phyloP scores from a whole-genome alignment of 2,329 filamentous ascomycete genomes.

The Ophiostoma angusticollis region DNA sequence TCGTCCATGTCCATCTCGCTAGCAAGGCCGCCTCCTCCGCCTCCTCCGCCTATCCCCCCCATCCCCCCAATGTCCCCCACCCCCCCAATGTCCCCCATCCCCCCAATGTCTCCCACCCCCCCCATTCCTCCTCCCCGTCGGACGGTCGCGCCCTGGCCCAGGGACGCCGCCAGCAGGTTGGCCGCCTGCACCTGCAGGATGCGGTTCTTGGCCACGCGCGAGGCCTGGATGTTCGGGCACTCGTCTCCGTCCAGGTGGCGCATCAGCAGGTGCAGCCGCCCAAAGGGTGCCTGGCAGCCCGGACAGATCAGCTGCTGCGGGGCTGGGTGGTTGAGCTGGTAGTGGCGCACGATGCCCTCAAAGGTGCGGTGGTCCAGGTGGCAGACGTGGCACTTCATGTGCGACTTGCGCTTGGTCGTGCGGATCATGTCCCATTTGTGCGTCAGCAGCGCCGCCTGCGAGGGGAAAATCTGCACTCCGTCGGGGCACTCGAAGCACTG shows the following conservation, averaged over 20 bases:
- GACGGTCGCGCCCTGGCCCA: not conserved
- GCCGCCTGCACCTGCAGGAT: conserved; percentile 22
- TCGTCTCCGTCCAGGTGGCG: conserved; percentile 31
- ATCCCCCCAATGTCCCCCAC: not conserved
- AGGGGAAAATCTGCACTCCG: conserved; percentile 11
- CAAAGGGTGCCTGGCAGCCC: conserved; percentile 30
- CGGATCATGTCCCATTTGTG: conserved; percentile 20
- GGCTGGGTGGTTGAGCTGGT: conserved; percentile 26
- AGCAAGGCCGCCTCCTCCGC: not conserved
- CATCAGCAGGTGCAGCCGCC: conserved; percentile 26
- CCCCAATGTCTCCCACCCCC: not conserved
- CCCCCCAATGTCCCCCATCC: not conserved
- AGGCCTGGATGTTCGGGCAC: conserved; percentile 24
- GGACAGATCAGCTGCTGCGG: conserved; percentile 33
- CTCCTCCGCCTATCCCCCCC: no score
- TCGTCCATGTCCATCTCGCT: not conserved
- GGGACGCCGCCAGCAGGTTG: conserved; percentile 19
- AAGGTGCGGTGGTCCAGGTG: conserved; percentile 24
- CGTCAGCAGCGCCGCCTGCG: conserved; percentile 13
- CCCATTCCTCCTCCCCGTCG: not conserved
- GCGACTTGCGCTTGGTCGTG: conserved; percentile 15
- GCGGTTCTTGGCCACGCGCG: conserved; percentile 5
- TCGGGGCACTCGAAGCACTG: conserved; percentile 14
- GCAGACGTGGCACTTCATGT: conserved; percentile 27
- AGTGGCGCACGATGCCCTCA: conserved; percentile 22